These are phyloP conservation scores for Volvox africanus DNA, from an alignment of 139 green algal genomes.

Conservation along the genomic window DNA sequence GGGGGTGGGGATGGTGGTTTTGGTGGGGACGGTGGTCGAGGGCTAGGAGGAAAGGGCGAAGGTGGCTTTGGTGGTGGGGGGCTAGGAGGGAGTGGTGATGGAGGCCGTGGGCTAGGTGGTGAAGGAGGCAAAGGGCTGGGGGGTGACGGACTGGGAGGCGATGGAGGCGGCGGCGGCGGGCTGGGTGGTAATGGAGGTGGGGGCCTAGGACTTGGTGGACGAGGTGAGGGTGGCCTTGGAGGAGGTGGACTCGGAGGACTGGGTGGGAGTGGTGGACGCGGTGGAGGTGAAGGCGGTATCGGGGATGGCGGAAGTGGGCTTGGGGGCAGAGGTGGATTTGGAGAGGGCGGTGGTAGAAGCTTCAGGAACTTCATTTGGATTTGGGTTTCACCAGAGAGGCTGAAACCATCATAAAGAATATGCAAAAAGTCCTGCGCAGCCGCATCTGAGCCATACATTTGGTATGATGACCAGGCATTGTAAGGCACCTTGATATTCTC, in stretches of 20 bases:
- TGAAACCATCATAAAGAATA: background rate
- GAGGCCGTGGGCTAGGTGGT: background rate
- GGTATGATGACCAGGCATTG: slow-evolving; percentile 17
- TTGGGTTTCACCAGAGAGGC: background rate
- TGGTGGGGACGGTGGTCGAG: background rate
- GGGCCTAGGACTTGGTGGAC: background rate
- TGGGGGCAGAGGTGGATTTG: background rate
- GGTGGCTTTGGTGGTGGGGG: background rate
- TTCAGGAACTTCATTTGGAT: background rate
- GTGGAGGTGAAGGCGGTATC: background rate
- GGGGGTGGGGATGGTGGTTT: too few relatives aligned
- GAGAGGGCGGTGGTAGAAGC: background rate
- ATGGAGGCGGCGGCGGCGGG: background rate
- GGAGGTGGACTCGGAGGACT: background rate
- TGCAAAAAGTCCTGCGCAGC: background rate
- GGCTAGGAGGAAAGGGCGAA: background rate
- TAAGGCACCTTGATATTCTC: background rate
- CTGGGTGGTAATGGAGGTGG: background rate
- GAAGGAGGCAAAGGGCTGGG: background rate
- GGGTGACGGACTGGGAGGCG: background rate
- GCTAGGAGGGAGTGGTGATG: background rate
- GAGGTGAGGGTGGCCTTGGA: background rate
- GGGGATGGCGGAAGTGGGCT: background rate
- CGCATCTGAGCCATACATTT: background rate
- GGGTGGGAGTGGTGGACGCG: background rate